These are phyloP conservation scores for Blepharisma undulans DNA, from an alignment of 169 alveolate genomes.

Conservation along the genomic window DNA sequence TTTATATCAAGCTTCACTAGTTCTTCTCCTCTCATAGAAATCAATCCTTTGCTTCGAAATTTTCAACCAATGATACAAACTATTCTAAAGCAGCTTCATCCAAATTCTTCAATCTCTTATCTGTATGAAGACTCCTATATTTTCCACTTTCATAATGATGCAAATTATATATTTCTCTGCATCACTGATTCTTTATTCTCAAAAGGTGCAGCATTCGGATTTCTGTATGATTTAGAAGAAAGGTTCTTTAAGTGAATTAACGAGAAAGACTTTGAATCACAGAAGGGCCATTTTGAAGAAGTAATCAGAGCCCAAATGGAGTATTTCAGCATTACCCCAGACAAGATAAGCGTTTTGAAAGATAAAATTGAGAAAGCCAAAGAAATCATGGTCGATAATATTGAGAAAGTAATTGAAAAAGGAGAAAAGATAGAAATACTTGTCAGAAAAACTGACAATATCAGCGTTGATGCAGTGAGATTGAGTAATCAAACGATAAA, in stretches of 20 bases:
- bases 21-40: background rate
- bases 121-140: conserved; percentile 6
- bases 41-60: background rate
- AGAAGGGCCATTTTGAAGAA: conserved; percentile 2
- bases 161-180: conserved; percentile 6
- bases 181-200: conserved; percentile 20
- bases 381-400: conserved; percentile 22
- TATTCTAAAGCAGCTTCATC: background rate
- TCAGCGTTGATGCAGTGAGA: background rate
- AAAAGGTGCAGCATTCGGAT: background rate
- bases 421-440: conserved; percentile 27
- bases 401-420: conserved; percentile 15
- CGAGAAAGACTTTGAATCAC: background rate
- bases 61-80: background rate
- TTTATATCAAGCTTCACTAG: background rate
- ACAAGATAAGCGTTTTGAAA: background rate
- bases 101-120: conserved; percentile 5
- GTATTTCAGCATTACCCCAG: conserved; percentile 1
- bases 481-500: background rate
- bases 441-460: background rate
- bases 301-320: conserved; percentile 8
- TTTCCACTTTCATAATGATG: background rate
- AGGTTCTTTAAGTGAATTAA: background rate
- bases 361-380: conserved; percentile 12
- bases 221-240: conserved; percentile 14